Conservation (phyloP, 2,329 filamentous ascomycete species). For the Cadophora sp. region DNA sequence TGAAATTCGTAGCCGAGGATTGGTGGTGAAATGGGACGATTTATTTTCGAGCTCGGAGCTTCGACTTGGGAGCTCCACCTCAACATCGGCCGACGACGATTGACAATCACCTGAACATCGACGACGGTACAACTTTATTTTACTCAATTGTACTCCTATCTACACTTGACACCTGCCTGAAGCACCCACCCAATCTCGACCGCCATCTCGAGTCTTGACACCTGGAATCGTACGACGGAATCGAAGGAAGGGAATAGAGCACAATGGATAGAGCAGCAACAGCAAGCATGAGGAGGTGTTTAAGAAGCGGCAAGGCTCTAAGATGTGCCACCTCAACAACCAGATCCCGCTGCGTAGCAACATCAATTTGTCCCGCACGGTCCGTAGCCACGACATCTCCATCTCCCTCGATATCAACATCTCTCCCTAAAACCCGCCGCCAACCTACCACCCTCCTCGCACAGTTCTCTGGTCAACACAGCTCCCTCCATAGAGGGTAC, state of each 20-base stretch:
- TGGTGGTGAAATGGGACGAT: slow-evolving; percentile 8
- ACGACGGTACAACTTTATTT: neutral
- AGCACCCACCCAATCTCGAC: neutral
- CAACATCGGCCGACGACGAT: neutral
- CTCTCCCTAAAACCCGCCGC: neutral
- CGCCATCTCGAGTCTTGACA: neutral
- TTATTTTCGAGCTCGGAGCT: neutral
- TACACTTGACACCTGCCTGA: neutral
- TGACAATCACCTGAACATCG: neutral
- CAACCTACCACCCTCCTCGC: neutral
- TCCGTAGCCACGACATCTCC: slow-evolving; percentile 2
- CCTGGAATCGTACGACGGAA: neutral
- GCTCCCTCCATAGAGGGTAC: slow-evolving; percentile 17
- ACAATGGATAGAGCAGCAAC: slow-evolving; percentile 27
- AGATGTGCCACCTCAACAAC: slow-evolving; percentile 15
- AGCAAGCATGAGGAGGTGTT: slow-evolving; percentile 25
- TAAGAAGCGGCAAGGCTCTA: slow-evolving; percentile 15
- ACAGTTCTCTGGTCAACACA: neutral
- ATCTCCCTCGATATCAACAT: neutral
- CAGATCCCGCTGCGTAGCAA: slow-evolving; percentile 19
- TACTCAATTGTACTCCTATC: neutral
- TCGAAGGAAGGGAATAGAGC: neutral
- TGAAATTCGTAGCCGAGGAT: slow-evolving; percentile 14
- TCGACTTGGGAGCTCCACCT: neutral
- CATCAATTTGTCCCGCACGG: slow-evolving; percentile 23